phyloP scores from a whole-genome alignment of 2,329 filamentous ascomycete species.

The Ceratocystiopsis minuta region DNA sequence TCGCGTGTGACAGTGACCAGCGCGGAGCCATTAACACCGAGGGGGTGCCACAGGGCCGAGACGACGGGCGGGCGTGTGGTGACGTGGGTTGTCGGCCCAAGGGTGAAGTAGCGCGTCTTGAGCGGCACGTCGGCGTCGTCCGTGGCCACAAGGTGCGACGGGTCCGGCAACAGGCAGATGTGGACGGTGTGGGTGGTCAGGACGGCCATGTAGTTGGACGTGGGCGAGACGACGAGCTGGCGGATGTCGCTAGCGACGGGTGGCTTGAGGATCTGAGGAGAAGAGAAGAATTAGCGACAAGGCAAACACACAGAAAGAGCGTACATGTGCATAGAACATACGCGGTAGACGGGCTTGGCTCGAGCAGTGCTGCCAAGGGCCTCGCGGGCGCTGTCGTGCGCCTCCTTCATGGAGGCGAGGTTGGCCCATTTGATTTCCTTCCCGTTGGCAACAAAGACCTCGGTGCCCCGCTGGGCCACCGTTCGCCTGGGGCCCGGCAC shows the following conservation, averaged over 20 bases:
- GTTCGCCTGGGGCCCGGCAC: slow-evolving; percentile 38
- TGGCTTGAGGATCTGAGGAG: slow-evolving; percentile 49
- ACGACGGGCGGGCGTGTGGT: slow-evolving; percentile 66
- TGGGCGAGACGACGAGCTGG: slow-evolving; percentile 71
- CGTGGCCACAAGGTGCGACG: slow-evolving; percentile 52
- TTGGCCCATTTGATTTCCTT: slow-evolving; percentile 88
- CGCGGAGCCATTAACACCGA: slow-evolving; percentile 64
- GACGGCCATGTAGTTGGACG: slow-evolving; percentile 65
- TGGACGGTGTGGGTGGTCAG: slow-evolving; percentile 77
- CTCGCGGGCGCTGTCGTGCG: slow-evolving; percentile 23
- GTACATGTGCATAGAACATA: slow-evolving; percentile 13
- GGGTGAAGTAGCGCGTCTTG: slow-evolving; percentile 69
- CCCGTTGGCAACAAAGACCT: slow-evolving; percentile 76
- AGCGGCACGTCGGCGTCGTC: slow-evolving; percentile 47
- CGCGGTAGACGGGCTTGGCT: slow-evolving; percentile 25
- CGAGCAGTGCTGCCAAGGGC: slow-evolving; percentile 5
- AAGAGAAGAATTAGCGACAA: not conserved
- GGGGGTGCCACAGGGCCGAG: slow-evolving; percentile 79
- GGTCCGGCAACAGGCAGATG: slow-evolving; percentile 68
- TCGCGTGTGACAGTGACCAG: slow-evolving; percentile 80
- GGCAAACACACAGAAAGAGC: not conserved
- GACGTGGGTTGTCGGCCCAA: slow-evolving; percentile 87
- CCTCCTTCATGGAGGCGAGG: slow-evolving; percentile 58
- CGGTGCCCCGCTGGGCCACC: slow-evolving; percentile 65
- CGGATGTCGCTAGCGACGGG: slow-evolving; percentile 67